Evolutionary conservation across 2,329 filamentous ascomycete species (phyloP).

Genomic region (Elsinoe ampelina): DNA sequence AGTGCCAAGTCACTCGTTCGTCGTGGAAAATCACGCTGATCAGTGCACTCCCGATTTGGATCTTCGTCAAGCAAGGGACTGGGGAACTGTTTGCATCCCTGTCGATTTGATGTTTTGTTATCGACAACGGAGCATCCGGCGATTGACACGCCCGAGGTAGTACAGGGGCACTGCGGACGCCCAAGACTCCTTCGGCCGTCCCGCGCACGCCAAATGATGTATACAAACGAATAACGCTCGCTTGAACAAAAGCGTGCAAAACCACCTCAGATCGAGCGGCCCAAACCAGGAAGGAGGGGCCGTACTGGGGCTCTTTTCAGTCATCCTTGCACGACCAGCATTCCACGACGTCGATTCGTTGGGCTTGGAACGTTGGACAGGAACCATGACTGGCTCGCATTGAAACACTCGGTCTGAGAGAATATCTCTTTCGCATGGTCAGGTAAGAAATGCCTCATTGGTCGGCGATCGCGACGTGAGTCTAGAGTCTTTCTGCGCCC

Average conservation of each 20-base stretch:
- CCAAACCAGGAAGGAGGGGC: conserved; percentile 2
- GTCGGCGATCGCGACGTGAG: neutral
- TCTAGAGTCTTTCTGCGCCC: neutral
- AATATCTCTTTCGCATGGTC: neutral
- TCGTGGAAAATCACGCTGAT: no score
- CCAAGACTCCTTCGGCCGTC: neutral
- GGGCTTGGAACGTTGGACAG: neutral
- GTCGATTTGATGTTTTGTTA: neutral
- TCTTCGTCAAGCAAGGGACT: neutral
- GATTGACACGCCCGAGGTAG: neutral
- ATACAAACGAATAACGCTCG: conserved; percentile 3
- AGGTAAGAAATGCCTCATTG: conserved; percentile 1
- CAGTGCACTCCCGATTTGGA: conserved; percentile 12
- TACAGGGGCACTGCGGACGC: neutral
- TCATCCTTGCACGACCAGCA: conserved; percentile 3
- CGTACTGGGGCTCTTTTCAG: neutral
- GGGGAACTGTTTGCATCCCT: neutral
- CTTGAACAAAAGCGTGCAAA: neutral
- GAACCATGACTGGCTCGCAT: conserved; percentile 4
- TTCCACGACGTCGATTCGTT: conserved; percentile 3
- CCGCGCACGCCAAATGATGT: neutral
- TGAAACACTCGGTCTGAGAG: conserved; percentile 2
- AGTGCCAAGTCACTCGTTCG: conserved; percentile 7
- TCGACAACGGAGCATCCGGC: neutral
- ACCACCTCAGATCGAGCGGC: conserved; percentile 1